Conservation (phyloP, 805 yeast genomes). For the Tetrapisispora taiwanensis region DNA sequence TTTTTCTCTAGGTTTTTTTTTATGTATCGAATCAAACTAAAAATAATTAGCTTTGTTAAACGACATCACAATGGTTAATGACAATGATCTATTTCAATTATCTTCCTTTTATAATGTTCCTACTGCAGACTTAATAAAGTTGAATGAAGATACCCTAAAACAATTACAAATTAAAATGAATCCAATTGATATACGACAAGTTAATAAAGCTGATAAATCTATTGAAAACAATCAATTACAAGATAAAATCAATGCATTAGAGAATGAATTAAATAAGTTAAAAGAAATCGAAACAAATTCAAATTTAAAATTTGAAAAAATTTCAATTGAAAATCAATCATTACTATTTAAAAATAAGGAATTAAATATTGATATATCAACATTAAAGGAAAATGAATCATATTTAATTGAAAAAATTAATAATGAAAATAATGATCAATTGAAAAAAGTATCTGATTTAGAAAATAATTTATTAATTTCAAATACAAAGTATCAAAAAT, state of each 20-base stretch:
- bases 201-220: neutral
- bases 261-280: neutral
- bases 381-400: neutral
- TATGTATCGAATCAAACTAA: no score
- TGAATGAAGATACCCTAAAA: neutral
- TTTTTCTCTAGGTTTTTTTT: no score
- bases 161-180: neutral
- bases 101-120: conserved; percentile 1
- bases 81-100: neutral
- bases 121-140: neutral
- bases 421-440: neutral
- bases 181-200: neutral
- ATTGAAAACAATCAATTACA: neutral
- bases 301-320: neutral
- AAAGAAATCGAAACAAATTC: neutral
- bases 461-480: conserved; percentile 3
- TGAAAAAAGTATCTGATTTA: conserved; percentile 42
- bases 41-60: no score
- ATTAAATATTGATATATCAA: neutral
- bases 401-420: neutral
- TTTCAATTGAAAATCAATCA: neutral
- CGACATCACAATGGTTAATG: neutral
- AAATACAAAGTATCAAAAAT: conserved; percentile 19
- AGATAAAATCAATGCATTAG: neutral
- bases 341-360: neutral